Percentiles rank a stretch among this genome's conserved stretches.
These are phyloP conservation scores for Colletotrichum musae DNA, from an alignment of 2,329 filamentous ascomycete species.

Conservation along the genomic window DNA sequence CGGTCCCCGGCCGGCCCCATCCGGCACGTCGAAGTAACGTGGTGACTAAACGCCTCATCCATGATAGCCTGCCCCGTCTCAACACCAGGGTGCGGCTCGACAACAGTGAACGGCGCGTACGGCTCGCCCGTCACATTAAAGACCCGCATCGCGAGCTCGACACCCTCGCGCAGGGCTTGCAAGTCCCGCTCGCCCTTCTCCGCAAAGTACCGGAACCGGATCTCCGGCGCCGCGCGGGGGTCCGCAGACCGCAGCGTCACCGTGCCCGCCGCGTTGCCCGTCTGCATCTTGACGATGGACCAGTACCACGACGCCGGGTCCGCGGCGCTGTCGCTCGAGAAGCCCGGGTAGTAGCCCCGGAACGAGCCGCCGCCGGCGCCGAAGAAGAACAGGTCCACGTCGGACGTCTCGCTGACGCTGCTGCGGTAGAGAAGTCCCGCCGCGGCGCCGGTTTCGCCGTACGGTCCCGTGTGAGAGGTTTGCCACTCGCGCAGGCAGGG, in stretches of 20 bases:
- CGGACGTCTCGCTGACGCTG: constrained; percentile 43
- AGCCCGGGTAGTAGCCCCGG: constrained; percentile 8
- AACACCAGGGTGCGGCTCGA: constrained; percentile 1
- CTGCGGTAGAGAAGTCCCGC: constrained; percentile 45
- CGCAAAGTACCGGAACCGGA: constrained; percentile 71
- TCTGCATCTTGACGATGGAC: constrained; percentile 47
- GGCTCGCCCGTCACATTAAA: background rate
- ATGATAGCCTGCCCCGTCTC: constrained; percentile 43
- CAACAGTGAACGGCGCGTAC: background rate
- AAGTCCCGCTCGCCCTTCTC: constrained; percentile 62
- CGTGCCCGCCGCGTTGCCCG: constrained; percentile 70
- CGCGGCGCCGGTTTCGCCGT: constrained; percentile 16
- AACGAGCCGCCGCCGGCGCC: constrained; percentile 12
- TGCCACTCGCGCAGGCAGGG: background rate
- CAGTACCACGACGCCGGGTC: background rate
- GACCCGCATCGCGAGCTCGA: background rate
- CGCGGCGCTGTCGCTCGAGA: background rate
- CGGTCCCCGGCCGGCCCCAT: constrained; percentile 67
- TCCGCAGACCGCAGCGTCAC: constrained; percentile 73
- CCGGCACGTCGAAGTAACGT: constrained; percentile 66
- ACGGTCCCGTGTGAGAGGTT: background rate
- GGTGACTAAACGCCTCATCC: constrained; percentile 61
- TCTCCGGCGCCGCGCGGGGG: constrained; percentile 74
- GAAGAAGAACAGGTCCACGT: constrained; percentile 45
- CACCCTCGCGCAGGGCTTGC: constrained; percentile 43